Conservation (phyloP, 2,329 filamentous ascomycete species). For the Epichloe aotearoae region DNA sequence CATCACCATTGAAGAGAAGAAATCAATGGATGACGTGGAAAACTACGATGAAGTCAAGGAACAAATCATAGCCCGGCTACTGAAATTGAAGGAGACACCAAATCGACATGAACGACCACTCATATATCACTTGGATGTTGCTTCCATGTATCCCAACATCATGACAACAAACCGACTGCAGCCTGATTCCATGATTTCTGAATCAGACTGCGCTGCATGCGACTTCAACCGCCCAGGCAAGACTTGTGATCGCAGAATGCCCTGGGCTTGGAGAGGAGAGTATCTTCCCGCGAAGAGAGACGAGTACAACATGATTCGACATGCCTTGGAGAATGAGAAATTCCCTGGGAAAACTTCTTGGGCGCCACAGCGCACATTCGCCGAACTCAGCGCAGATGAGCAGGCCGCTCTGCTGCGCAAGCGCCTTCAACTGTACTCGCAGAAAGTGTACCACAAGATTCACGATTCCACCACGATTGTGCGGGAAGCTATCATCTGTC, state of each 20-base stretch:
- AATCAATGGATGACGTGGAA: slow-evolving; percentile 61
- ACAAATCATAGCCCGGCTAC: slow-evolving; percentile 62
- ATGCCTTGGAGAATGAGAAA: slow-evolving; percentile 79
- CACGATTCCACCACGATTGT: slow-evolving; percentile 88
- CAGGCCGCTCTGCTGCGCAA: slow-evolving; percentile 73
- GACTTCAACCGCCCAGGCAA: slow-evolving; percentile 98
- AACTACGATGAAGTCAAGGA: slow-evolving; percentile 77
- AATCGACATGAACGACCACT: slow-evolving; percentile 75
- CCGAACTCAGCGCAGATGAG: slow-evolving; percentile 70
- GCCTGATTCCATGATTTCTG: slow-evolving; percentile 96
- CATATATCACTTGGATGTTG: slow-evolving; percentile 97
- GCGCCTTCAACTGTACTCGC: slow-evolving; percentile 80
- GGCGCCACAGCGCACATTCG: slow-evolving; percentile 58
- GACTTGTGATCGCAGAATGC: slow-evolving; percentile 85
- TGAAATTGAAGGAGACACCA: slow-evolving; percentile 65
- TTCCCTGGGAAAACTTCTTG: slow-evolving; percentile 73
- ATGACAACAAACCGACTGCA: slow-evolving; percentile 98
- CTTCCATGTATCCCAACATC: slow-evolving; percentile 99
- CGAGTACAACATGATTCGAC: slow-evolving; percentile 98
- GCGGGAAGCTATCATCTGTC: slow-evolving; percentile 93
- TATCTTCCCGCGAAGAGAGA: slow-evolving; percentile 92
- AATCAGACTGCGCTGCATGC: slow-evolving; percentile 91
- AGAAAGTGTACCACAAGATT: slow-evolving; percentile 99
- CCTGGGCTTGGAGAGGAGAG: slow-evolving; percentile 97
- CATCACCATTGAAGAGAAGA: slow-evolving; percentile 72